Evolutionary conservation across 2,329 filamentous ascomycete genomes (phyloP), one percentile per base, ranked within the genome.

Genomic region (Stemphylium lycopersici): DNA sequence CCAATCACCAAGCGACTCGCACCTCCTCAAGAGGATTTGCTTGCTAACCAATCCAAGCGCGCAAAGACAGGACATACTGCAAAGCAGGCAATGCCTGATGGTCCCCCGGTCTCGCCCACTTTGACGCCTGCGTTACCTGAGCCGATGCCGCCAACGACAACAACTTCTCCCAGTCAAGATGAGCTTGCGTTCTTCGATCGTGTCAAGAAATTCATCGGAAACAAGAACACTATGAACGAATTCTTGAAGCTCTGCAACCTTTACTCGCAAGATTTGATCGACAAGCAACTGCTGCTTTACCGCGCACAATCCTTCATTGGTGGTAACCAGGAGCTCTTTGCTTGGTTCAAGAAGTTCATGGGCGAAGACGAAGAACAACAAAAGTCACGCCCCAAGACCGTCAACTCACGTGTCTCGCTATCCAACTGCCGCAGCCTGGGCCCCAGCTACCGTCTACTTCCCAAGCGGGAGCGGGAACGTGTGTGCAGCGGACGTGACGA

Each of bases 241-340:
- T 99, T 99, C 76, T 78, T 99, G 61, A 99, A 99, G 79, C 85
- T 99, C 10, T 95, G 93, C 80, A 99, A 98, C 65, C 83, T 99
- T 26, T 99, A 91, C 78, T 95, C 90, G 18, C 90, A 96, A 67
- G 93, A 96, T 63, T 83, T 99, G 45, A 96, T 99, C 58, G 91
- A 96, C 69, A 89, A 89, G 52, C 87, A 90, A 56, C 87, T 91
- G 2, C 80, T 99, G 12, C 86, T 95, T 22, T 88, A 91, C 72
- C 90, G 95, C 71, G 91, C 91, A 2, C 86, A 88, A 48, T 84
- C 86, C 4, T 99, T 96, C 71, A 92, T 99, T 55, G 91, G 92
- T 12, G 87, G 88, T 33, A 97, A 95, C 67, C 84, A 87, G 0
- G 96, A 99, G 64, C 81, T 99, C n/a, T 89, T 96, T 81, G 84